Evolutionary conservation across 768 basidiomycete species (phyloP).

Genomic region (Lepiota subincarnata): DNA sequence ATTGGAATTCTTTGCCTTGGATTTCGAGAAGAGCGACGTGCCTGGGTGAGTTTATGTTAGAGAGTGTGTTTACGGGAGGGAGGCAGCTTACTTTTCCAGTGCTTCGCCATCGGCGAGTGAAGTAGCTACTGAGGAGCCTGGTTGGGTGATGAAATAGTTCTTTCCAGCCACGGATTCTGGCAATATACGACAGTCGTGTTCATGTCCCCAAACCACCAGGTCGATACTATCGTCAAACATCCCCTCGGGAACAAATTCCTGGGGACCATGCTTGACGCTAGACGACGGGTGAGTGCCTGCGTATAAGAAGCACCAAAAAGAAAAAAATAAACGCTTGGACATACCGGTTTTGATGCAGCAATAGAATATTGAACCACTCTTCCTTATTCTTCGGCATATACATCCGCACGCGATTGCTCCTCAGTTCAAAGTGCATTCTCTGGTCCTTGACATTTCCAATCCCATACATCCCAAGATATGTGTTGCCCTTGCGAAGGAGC

Average conservation of each 20-base stretch:
- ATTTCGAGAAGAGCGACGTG: slow-evolving; percentile 89
- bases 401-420: slow-evolving; percentile 93
- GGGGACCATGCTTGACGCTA: slow-evolving; percentile 92
- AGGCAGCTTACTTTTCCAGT: slow-evolving; percentile 68
- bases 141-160: slow-evolving; percentile 88
- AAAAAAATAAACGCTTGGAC: slow-evolving; percentile 16
- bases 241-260: slow-evolving; percentile 91
- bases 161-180: slow-evolving; percentile 92
- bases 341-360: slow-evolving; percentile 95
- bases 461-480: slow-evolving; percentile 88
- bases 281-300: too few species aligned
- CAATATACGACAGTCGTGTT: slow-evolving; percentile 92
- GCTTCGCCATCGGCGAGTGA: slow-evolving; percentile 92
- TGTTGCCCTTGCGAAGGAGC: slow-evolving; percentile 84
- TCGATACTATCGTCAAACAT: slow-evolving; percentile 96
- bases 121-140: slow-evolving; percentile 93
- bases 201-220: slow-evolving; percentile 97
- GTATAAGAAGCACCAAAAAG: neutral
- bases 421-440: slow-evolving; percentile 93
- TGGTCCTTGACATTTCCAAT: slow-evolving; percentile 96
- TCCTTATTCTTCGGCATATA: slow-evolving; percentile 90
- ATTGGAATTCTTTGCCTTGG: slow-evolving; percentile 81
- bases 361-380: slow-evolving; percentile 91
- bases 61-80: neutral
- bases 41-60: slow-evolving; percentile 36